A percentile compares a stretch with the other conserved stretches of the same genome.
These are phyloP conservation scores for Daldinia vernicosa DNA, from an alignment of 495 filamentous ascomycete genomes.

Conservation along the genomic window DNA sequence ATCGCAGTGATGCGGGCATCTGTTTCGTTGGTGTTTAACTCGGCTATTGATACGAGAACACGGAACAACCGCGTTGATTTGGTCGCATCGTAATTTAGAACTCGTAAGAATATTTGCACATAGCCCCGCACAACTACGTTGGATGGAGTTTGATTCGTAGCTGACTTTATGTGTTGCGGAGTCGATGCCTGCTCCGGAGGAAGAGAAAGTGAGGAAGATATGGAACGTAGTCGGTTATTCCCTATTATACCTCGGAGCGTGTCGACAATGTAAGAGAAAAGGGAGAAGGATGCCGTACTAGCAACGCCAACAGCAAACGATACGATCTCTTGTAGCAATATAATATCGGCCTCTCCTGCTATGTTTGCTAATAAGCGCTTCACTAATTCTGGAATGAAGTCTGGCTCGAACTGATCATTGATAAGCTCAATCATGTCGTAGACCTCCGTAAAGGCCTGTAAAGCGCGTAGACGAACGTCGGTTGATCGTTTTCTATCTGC, in stretches of 20 bases:
- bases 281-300: constrained; percentile 52
- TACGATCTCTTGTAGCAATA: constrained; percentile 61
- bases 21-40: constrained; percentile 60
- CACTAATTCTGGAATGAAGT: constrained; percentile 53
- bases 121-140: constrained; percentile 66
- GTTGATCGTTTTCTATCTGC: constrained; percentile 68
- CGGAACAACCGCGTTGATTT: constrained; percentile 64
- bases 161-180: constrained; percentile 35
- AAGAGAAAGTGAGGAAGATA: constrained; percentile 41
- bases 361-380: constrained; percentile 59
- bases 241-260: constrained; percentile 55
- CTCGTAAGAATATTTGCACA: constrained; percentile 68
- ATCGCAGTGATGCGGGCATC: constrained; percentile 82
- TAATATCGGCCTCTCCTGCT: constrained; percentile 62
- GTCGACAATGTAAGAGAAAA: constrained; percentile 64
- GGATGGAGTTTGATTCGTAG: constrained; percentile 55
- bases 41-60: constrained; percentile 67
- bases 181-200: constrained; percentile 36
- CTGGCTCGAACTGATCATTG: constrained; percentile 58
- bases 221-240: constrained; percentile 51
- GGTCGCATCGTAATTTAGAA: constrained; percentile 60
- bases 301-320: constrained; percentile 61
- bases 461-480: constrained; percentile 71
- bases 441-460: constrained; percentile 74
- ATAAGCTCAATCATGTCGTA: constrained; percentile 68